phyloP scores from a whole-genome alignment of 1,139 yeast species.

The Zygosaccharomyces sapae region DNA sequence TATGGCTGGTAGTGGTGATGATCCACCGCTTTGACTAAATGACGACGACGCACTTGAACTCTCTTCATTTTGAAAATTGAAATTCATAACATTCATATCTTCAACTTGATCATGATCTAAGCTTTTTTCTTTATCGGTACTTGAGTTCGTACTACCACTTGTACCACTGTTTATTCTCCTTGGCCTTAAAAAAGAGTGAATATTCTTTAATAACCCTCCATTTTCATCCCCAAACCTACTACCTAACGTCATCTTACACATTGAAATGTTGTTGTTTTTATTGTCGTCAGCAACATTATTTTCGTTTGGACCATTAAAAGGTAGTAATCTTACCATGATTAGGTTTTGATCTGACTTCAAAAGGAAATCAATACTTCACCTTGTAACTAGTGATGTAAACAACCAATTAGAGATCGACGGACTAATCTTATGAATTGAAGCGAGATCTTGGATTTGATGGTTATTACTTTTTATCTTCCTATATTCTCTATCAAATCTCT shows the following conservation, averaged over 20 bases:
- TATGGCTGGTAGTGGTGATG: slow-evolving; percentile 3
- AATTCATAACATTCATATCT: slow-evolving; percentile 1
- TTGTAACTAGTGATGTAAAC: slow-evolving; percentile 1
- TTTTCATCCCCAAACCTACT: slow-evolving; percentile 12
- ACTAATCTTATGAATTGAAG: not conserved
- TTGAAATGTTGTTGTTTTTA: slow-evolving; percentile 6
- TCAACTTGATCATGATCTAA: not conserved
- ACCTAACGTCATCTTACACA: slow-evolving; percentile 12
- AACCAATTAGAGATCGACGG: too few relatives aligned
- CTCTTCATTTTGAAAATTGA: not conserved
- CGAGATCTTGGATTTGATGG: too few relatives aligned
- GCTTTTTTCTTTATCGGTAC: not conserved
- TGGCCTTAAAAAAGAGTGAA: slow-evolving; percentile 13
- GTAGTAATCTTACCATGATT: slow-evolving; percentile 4
- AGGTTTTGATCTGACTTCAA: not conserved
- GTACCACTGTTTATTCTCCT: slow-evolving; percentile 6
- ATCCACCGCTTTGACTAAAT: slow-evolving; percentile 2
- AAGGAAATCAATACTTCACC: slow-evolving; percentile 2
- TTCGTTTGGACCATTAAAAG: slow-evolving; percentile 1
- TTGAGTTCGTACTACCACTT: not conserved
- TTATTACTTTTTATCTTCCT: too few relatives aligned
- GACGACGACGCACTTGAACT: slow-evolving; percentile 2
- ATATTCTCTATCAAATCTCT: too few relatives aligned
- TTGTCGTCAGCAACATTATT: slow-evolving; percentile 2
- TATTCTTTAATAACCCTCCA: slow-evolving; percentile 11